Evolutionary conservation across 148 eudicot species (phyloP).

Genomic region (Salicornia ramosissima): DNA sequence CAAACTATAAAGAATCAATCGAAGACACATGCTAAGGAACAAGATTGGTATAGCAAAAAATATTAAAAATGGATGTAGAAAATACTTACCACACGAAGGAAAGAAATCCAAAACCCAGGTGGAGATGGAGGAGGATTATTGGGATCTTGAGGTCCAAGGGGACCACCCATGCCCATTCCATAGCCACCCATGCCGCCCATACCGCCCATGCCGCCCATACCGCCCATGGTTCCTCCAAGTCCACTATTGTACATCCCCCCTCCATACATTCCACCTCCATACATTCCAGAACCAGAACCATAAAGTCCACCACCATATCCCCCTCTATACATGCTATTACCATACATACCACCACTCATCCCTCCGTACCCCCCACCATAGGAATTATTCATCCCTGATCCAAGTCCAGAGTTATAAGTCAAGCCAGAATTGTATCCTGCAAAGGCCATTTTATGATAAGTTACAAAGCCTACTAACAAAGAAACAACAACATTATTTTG

Average conservation of each 20-base stretch:
- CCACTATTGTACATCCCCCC: slow-evolving; percentile 24
- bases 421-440: slow-evolving; percentile 68
- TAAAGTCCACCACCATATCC: slow-evolving; percentile 51
- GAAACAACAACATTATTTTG: background rate
- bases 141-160: slow-evolving; percentile 76
- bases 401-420: slow-evolving; percentile 53
- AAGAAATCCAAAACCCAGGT: slow-evolving; percentile 92
- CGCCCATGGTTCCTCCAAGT: slow-evolving; percentile 52
- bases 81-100: slow-evolving; percentile 81
- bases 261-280: slow-evolving; percentile 32
- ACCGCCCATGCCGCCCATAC: slow-evolving; percentile 29
- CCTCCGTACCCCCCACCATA: slow-evolving; percentile 74
- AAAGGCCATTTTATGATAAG: slow-evolving; percentile 15
- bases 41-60: background rate
- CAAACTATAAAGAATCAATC: background rate
- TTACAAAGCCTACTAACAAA: slow-evolving; percentile 3
- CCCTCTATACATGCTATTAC: slow-evolving; percentile 63
- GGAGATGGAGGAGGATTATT: slow-evolving; percentile 91
- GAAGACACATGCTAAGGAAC: background rate
- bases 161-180: slow-evolving; percentile 35
- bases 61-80: background rate
- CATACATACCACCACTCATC: slow-evolving; percentile 49
- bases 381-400: slow-evolving; percentile 64
- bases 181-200: slow-evolving; percentile 24
- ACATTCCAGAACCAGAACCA: slow-evolving; percentile 62